Evolutionary conservation across 768 basidiomycete species (phyloP).

Genomic region (Hortiboletus campestris): DNA sequence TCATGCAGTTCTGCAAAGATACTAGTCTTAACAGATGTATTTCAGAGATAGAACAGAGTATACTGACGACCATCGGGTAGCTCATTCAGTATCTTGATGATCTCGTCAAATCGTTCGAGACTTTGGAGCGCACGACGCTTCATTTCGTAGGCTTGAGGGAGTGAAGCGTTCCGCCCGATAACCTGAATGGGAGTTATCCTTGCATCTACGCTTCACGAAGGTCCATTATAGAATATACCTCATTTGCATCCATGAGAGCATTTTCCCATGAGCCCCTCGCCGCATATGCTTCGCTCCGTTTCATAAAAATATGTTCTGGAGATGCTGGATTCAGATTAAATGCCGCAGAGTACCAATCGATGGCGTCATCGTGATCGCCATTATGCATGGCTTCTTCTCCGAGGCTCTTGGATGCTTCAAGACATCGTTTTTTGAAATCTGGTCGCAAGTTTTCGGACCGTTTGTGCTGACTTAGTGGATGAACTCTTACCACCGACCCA

Average conservation of each 20-base stretch:
- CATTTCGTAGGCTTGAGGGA: slow-evolving; percentile 1
- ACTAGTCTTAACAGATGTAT: neutral
- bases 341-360: neutral
- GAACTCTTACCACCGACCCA: slow-evolving; percentile 4
- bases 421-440: neutral
- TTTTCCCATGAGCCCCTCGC: slow-evolving; percentile 1
- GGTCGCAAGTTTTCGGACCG: neutral
- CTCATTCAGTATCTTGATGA: neutral
- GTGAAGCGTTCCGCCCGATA: neutral
- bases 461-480: neutral
- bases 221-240: neutral
- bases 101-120: neutral
- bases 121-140: slow-evolving; percentile 1
- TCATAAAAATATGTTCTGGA: neutral
- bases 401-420: neutral
- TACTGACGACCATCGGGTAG: slow-evolving; percentile 1
- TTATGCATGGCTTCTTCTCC: slow-evolving; percentile 4
- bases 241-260: slow-evolving; percentile 2
- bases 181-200: neutral
- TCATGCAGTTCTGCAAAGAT: neutral
- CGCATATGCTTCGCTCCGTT: slow-evolving; percentile 9
- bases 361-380: neutral
- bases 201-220: neutral
- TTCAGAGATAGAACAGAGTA: neutral
- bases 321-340: neutral